Evolutionary conservation across 2,329 filamentous ascomycete genomes (phyloP), one percentile per base, ranked within the genome.

Genomic region (Scleromitrula shiraiana): DNA sequence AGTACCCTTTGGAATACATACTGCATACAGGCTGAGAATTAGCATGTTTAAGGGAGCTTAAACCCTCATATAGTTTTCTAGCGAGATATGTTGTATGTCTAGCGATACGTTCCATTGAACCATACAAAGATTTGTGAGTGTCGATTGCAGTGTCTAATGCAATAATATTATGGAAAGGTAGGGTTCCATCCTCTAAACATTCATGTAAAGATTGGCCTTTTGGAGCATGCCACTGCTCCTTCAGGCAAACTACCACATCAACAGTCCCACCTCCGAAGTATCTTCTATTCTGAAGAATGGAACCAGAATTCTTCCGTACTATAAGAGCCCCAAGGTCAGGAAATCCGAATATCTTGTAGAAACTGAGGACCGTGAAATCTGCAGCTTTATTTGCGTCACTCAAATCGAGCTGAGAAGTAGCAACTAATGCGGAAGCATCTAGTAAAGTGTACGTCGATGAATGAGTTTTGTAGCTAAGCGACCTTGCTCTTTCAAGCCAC

Each of bases 271-370:
- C 93, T 5, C 91, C 91, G 67, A 98, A 98, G 60, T 94, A 98
- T 53, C 71, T 81, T 51, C 88, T 78, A 35, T 72, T 70, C 26
- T 76, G 70, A 39, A 95, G 81, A 3, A 83, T 62, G 32, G 74
- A 64, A 6, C 77, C 79, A 10, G 85, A 78, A 26, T 78, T 73
- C 57, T 87, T 89, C 35, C 85, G 80, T 10, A 97, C 80, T 24
- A 97, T 80, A 50, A 98, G 68, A 1, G 83, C 89, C 2, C 91
- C 91, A 2, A 97, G 71, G 62, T 97, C 88, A 0, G 91, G 91
- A 55, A 96, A 96, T 1, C 93, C 91, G 64, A 97, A 97, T n/a
- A 96, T 90, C 65, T 97, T 98, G 70, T 96, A 94, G 54, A 97
- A 81, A 65, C 90, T 96, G 35, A 97, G 61, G 0, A 88, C 85